phyloP scores from a whole-genome alignment of 2,329 filamentous ascomycete species.

The Aspergillus sergii region DNA sequence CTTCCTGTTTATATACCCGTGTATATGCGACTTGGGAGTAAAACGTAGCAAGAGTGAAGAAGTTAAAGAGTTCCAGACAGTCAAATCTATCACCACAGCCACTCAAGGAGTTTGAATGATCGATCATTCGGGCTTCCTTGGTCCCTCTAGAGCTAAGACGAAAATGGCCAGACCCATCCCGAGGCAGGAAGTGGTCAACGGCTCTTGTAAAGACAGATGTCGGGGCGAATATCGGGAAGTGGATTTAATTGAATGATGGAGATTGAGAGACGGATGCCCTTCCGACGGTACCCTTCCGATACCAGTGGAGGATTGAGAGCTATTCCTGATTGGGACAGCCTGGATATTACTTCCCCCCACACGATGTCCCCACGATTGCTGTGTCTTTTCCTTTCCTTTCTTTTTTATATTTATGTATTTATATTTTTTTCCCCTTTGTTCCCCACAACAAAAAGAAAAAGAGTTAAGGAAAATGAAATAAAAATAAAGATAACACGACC shows the following conservation, averaged over 20 bases:
- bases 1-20: not conserved
- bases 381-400: too few relatives aligned
- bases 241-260: slow-evolving; percentile 1
- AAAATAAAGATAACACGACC: too few relatives aligned
- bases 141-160: slow-evolving; percentile 11
- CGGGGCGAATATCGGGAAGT: slow-evolving; percentile 26
- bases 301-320: not conserved
- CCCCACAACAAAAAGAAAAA: too few relatives aligned
- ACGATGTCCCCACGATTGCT: not conserved
- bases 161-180: slow-evolving; percentile 21
- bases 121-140: not conserved
- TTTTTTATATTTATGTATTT: too few relatives aligned
- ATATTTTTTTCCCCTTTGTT: too few relatives aligned
- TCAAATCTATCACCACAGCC: slow-evolving; percentile 9
- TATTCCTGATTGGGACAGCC: not conserved
- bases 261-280: not conserved
- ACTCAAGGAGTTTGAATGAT: slow-evolving; percentile 6
- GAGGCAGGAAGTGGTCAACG: slow-evolving; percentile 13
- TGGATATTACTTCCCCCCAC: not conserved
- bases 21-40: not conserved
- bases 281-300: not conserved
- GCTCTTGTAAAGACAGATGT: slow-evolving; percentile 13
- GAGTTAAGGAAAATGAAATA: too few relatives aligned
- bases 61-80: not conserved
- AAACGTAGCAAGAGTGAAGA: not conserved